phyloP scores from a whole-genome alignment of 2,329 filamentous ascomycete genomes.

The Elsinoe necatrix region DNA sequence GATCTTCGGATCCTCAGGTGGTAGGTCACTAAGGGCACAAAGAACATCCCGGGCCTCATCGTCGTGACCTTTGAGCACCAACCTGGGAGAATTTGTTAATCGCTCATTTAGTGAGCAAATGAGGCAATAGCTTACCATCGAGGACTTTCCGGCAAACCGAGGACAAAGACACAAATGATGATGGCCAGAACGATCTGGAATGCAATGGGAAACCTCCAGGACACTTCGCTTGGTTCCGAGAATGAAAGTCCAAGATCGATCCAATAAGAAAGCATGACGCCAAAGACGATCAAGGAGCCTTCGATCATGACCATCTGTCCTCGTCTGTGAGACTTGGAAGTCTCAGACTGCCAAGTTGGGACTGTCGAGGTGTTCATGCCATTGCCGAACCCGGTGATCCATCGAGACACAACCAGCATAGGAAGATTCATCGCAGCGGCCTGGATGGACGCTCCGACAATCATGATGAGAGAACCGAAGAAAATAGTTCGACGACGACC shows the following conservation, averaged over 20 bases:
- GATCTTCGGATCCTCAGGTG: constrained; percentile 37
- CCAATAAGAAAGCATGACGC: constrained; percentile 45
- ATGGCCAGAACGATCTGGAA: constrained; percentile 51
- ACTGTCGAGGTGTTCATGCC: constrained; percentile 45
- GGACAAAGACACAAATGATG: constrained; percentile 42
- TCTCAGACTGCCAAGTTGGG: constrained; percentile 45
- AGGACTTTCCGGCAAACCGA: constrained; percentile 49
- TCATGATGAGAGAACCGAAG: constrained; percentile 38
- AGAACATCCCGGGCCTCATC: constrained; percentile 41
- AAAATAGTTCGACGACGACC: constrained; percentile 45
- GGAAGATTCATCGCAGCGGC: constrained; percentile 36
- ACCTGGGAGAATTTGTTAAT: constrained; percentile 22
- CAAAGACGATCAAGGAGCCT: constrained; percentile 43
- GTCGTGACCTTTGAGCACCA: constrained; percentile 34
- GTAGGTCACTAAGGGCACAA: constrained; percentile 39
- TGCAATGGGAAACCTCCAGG: constrained; percentile 17
- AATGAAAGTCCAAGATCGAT: constrained; percentile 47
- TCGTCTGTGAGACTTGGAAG: constrained; percentile 42
- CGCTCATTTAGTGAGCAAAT: neutral
- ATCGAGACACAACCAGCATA: constrained; percentile 42
- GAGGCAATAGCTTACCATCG: constrained; percentile 32
- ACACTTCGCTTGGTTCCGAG: constrained; percentile 37
- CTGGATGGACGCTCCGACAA: constrained; percentile 40
- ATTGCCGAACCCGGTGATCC: constrained; percentile 42
- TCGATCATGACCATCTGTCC: constrained; percentile 46